These are phyloP conservation scores for Alternaria incomplexa DNA, from an alignment of 2,329 filamentous ascomycete genomes.

Conservation along the genomic window DNA sequence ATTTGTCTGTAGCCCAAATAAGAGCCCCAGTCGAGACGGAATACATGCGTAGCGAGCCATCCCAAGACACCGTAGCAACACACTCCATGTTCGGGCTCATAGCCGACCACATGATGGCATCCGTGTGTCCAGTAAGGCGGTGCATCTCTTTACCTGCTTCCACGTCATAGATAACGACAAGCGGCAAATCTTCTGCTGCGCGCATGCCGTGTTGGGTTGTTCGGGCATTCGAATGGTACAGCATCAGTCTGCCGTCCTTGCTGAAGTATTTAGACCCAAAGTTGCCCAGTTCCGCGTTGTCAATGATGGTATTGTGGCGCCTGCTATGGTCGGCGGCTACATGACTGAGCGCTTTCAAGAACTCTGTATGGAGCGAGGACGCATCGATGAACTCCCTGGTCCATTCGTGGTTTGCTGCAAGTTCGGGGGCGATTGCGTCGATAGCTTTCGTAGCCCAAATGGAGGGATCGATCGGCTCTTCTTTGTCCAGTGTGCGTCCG, in stretches of 20 bases:
- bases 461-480: conserved; percentile 32
- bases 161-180: conserved; percentile 29
- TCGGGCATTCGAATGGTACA: conserved; percentile 17
- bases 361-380: conserved; percentile 27
- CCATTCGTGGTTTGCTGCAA: conserved; percentile 36
- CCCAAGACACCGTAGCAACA: conserved; percentile 37
- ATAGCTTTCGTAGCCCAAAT: conserved; percentile 33
- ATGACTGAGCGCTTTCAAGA: conserved; percentile 23
- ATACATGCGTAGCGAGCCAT: conserved; percentile 38
- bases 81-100: conserved; percentile 30
- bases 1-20: conserved; percentile 23
- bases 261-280: conserved; percentile 27
- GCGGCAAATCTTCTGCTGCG: conserved; percentile 11
- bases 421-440: conserved; percentile 30
- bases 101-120: conserved; percentile 34
- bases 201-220: conserved; percentile 18
- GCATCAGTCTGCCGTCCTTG: conserved; percentile 23
- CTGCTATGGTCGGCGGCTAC: conserved; percentile 29
- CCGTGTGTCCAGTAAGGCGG: conserved; percentile 32
- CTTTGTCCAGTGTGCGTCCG: conserved; percentile 33
- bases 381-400: conserved; percentile 27
- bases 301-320: conserved; percentile 27
- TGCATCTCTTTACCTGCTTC: conserved; percentile 17
- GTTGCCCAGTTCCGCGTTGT: conserved; percentile 15
- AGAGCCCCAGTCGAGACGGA: conserved; percentile 23